Base-by-base conservation (phyloP, 148 eudicot species). In the Vaccinium vitisidaea region DNA sequence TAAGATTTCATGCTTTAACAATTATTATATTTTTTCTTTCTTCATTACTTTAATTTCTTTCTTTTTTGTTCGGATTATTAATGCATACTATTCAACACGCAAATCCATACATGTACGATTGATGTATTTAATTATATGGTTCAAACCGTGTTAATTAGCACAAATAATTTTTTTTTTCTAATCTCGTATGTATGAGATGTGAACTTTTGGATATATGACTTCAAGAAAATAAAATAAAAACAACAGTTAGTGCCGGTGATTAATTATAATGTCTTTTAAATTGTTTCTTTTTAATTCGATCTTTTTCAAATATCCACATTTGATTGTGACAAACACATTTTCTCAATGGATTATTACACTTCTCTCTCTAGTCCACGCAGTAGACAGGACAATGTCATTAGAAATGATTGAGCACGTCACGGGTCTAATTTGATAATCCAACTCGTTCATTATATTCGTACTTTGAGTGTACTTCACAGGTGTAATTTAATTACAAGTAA, bases 1-100 rank as follows among this genome's bases (percentile, higher is more conserved):
- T 56, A 49, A 53, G 77, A 81, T 61, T 82, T 70, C 76, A 81
- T 70, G 75, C 36, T 82, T 43, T 49, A 67, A 39, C 18, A 25
- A 1, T 65, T 63, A 63, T 63, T 63, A 49, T 54, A 54, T 14
- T n/a, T 23, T 81, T 46, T 11, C 83, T 81, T 81, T 54, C 14
- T 54, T 27, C 6, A 0, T 52, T 27, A 39, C 4, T 39, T 39
- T 39, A 39, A 39, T 53, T 12, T 13, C 3, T 36, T 59, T 43
- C 13, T 32, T 63, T 19, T 59, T n/a, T 48, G 15, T 19, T 48
- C 21, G 3, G 36, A 69, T 25, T 54, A 11, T 79, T 16, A 30
- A 15, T 8, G 30, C 23, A 49, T 18, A 32, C 32, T 32, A 82
- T 69, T 63, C 54, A 9, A 81, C 56, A 65, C 56, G 39, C 75